Evolutionary conservation across 768 basidiomycete genomes (phyloP).

Genomic region (Termitomyces sp.): DNA sequence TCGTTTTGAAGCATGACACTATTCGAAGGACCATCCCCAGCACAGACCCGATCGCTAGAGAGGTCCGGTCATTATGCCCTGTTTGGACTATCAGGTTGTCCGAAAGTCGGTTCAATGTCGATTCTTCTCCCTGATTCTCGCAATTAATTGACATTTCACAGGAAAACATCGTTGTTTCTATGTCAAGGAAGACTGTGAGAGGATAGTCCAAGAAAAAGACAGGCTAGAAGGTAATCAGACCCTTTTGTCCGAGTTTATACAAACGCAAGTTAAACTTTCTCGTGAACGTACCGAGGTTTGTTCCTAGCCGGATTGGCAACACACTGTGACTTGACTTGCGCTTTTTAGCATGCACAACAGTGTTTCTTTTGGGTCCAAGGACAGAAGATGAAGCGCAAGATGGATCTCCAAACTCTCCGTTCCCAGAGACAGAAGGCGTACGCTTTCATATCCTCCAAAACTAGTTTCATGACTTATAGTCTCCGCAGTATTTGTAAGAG

Average conservation of each 20-base stretch:
- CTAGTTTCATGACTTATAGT: neutral
- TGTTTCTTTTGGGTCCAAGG: neutral
- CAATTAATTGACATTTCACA: neutral
- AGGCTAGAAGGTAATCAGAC: neutral
- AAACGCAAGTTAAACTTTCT: neutral
- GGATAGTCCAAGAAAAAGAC: neutral
- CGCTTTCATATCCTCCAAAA: neutral
- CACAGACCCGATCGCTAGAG: neutral
- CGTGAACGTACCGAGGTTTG: neutral
- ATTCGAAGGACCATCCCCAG: neutral
- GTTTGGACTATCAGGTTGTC: neutral
- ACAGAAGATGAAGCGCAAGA: neutral
- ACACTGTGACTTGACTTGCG: neutral
- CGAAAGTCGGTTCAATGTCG: neutral
- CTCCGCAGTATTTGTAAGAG: conserved; percentile 10
- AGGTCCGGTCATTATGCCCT: neutral
- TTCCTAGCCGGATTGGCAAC: neutral
- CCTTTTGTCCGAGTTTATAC: neutral
- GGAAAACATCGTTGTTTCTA: neutral
- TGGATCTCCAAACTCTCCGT: neutral
- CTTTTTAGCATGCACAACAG: neutral
- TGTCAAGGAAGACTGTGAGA: neutral
- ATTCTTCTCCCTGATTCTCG: neutral
- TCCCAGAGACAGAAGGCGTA: neutral
- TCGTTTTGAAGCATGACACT: neutral